Percentiles rank a stretch among this genome's conserved stretches.
These are phyloP conservation scores for Phytophthora ohioensis DNA, from an alignment of 352 stramenopile species.

Conservation along the genomic window DNA sequence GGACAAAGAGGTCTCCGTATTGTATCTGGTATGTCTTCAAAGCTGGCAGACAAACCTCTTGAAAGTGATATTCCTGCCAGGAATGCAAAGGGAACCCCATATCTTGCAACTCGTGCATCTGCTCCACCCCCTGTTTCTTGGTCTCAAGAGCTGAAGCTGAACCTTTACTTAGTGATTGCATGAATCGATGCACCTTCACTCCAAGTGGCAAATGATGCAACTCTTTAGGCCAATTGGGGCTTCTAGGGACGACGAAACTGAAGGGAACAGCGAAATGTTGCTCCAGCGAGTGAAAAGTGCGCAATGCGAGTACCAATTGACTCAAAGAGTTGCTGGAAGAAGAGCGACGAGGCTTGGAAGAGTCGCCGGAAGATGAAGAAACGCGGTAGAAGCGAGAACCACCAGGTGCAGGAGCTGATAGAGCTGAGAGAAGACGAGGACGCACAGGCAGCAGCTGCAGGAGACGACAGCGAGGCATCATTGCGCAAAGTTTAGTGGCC, in stretches of 20 bases:
- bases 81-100: slow-evolving; percentile 67
- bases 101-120: slow-evolving; percentile 47
- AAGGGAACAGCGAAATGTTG: slow-evolving; percentile 73
- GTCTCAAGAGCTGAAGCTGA: slow-evolving; percentile 35
- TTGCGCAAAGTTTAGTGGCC: background rate
- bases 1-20: slow-evolving; percentile 92
- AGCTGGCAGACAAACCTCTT: slow-evolving; percentile 70
- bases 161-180: slow-evolving; percentile 41
- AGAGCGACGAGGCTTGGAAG: background rate
- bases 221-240: slow-evolving; percentile 48
- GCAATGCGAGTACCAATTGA: slow-evolving; percentile 58
- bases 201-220: slow-evolving; percentile 65
- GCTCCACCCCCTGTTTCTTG: slow-evolving; percentile 35
- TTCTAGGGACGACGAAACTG: slow-evolving; percentile 38
- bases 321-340: slow-evolving; percentile 13
- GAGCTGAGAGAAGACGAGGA: background rate
- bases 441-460: slow-evolving; percentile 12
- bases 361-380: background rate
- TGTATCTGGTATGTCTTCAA: slow-evolving; percentile 81
- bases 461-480: slow-evolving; percentile 12
- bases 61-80: slow-evolving; percentile 77
- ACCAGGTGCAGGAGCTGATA: background rate
- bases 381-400: slow-evolving; percentile 24
- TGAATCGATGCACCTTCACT: slow-evolving; percentile 64
- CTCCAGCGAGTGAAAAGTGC: slow-evolving; percentile 64